Conservation (phyloP, 306 rosid species). For the Quercus dentata region DNA sequence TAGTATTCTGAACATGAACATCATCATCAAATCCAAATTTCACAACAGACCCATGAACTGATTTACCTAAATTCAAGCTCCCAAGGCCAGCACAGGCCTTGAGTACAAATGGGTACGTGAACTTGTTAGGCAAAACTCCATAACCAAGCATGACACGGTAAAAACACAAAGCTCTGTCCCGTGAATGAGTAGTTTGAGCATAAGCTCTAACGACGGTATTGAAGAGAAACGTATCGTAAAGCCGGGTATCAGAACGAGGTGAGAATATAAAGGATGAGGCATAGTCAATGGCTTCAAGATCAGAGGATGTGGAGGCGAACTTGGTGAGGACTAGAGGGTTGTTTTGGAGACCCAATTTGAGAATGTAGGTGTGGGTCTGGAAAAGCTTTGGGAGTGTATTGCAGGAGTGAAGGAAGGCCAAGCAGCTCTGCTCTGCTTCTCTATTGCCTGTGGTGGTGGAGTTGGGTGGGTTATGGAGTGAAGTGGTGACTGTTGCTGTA, state of each 20-base stretch:
- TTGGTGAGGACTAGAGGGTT: conserved; percentile 84
- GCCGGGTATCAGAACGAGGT: conserved; percentile 25
- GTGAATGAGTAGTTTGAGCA: conserved; percentile 50
- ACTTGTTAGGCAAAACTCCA: conserved; percentile 69
- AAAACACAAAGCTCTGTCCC: conserved; percentile 35
- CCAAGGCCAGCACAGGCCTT: conserved; percentile 82
- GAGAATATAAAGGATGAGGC: conserved; percentile 64
- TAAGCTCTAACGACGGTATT: conserved; percentile 74
- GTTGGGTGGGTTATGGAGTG: conserved; percentile 21
- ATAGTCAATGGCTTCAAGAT: conserved; percentile 43
- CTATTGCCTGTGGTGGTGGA: conserved; percentile 29
- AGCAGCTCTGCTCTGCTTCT: conserved; percentile 65
- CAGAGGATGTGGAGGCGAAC: conserved; percentile 65
- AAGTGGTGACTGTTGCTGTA: neutral
- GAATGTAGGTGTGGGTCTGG: conserved; percentile 59
- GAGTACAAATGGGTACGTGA: conserved; percentile 83
- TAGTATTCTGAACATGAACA: conserved; percentile 63
- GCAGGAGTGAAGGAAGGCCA: conserved; percentile 54
- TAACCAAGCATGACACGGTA: conserved; percentile 46
- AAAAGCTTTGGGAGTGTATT: conserved; percentile 32
- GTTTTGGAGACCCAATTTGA: conserved; percentile 63
- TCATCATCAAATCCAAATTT: conserved; percentile 70
- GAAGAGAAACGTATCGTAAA: conserved; percentile 67
- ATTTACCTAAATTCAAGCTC: conserved; percentile 43
- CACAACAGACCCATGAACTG: conserved; percentile 61